A percentile compares a stretch with the other conserved stretches of the same genome.
Conservation (phyloP, 163 green algal species). For the Scenedesmus sp. region DNA sequence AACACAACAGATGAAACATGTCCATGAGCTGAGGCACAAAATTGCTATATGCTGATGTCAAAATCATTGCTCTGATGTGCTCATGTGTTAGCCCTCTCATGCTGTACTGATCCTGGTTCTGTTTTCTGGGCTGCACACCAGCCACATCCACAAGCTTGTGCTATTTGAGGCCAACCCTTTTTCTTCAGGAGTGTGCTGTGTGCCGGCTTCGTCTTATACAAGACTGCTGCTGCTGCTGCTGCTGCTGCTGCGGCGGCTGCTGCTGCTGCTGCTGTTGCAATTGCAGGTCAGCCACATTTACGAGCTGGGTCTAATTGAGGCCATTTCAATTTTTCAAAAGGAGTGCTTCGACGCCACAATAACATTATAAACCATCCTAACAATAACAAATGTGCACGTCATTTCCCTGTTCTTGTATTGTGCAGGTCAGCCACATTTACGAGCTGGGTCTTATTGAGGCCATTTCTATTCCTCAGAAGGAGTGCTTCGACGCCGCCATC, state of each 20-base stretch:
- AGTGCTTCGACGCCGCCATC: constrained; percentile 55
- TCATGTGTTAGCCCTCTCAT: too few relatives aligned
- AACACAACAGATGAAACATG: too few relatives aligned
- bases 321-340: constrained; percentile 44
- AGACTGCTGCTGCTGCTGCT: background rate
- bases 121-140: background rate
- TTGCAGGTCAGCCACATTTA: constrained; percentile 23
- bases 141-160: constrained; percentile 44
- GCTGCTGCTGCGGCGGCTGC: constrained; percentile 8
- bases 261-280: background rate
- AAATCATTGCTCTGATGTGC: too few relatives aligned
- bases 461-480: constrained; percentile 47
- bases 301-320: constrained; percentile 55
- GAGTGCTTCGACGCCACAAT: constrained; percentile 56
- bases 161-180: constrained; percentile 54
- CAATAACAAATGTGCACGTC: too few relatives aligned
- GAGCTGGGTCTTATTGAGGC: constrained; percentile 57
- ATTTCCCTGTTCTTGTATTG: too few relatives aligned
- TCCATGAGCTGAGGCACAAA: too few relatives aligned
- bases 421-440: constrained; percentile 39
- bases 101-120: background rate
- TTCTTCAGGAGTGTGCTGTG: too few relatives aligned
- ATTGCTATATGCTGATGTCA: too few relatives aligned
- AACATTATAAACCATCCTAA: too few relatives aligned
- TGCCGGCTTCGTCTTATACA: background rate